Percentiles rank a stretch among this genome's conserved stretches.
These are phyloP conservation scores for Diaporthe aspalathi DNA, from an alignment of 2,329 filamentous ascomycete genomes.

Conservation along the genomic window DNA sequence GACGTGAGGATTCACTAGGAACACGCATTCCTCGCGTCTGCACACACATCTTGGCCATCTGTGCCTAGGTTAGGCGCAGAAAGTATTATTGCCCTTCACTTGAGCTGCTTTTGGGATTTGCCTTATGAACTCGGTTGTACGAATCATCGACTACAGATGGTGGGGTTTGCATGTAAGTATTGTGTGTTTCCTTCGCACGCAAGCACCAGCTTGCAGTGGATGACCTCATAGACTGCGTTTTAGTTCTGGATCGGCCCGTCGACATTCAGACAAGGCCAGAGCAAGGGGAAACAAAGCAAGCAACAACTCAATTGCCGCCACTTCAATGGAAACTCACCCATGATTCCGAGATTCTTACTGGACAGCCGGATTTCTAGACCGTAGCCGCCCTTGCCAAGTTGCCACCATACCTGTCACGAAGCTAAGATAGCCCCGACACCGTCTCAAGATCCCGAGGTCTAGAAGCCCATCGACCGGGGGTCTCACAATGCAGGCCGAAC, in stretches of 20 bases:
- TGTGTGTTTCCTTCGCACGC: not conserved
- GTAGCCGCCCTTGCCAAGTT: not conserved
- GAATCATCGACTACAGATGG: conserved; percentile 16
- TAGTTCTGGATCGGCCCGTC: conserved; percentile 8
- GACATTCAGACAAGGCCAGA: not conserved
- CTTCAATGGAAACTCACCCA: not conserved
- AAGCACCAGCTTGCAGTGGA: not conserved
- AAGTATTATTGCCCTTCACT: too few relatives aligned
- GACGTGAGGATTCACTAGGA: not conserved
- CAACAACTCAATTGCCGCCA: conserved; percentile 7
- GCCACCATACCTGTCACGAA: conserved; percentile 12
- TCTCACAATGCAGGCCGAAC: not conserved
- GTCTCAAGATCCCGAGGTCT: conserved; percentile 18
- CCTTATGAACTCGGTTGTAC: too few relatives aligned
- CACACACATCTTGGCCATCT: too few relatives aligned
- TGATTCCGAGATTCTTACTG: not conserved
- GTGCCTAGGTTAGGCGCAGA: not conserved
- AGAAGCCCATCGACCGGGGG: not conserved
- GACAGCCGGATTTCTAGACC: not conserved
- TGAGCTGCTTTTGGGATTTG: too few relatives aligned
- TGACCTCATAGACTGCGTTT: conserved; percentile 18
- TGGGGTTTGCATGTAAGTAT: not conserved
- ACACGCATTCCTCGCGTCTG: not conserved
- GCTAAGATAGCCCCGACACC: conserved; percentile 23
- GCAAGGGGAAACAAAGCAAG: not conserved